Evolutionary conservation across 257 asterid species (phyloP).

Genomic region (Fraxinus cuspidata): DNA sequence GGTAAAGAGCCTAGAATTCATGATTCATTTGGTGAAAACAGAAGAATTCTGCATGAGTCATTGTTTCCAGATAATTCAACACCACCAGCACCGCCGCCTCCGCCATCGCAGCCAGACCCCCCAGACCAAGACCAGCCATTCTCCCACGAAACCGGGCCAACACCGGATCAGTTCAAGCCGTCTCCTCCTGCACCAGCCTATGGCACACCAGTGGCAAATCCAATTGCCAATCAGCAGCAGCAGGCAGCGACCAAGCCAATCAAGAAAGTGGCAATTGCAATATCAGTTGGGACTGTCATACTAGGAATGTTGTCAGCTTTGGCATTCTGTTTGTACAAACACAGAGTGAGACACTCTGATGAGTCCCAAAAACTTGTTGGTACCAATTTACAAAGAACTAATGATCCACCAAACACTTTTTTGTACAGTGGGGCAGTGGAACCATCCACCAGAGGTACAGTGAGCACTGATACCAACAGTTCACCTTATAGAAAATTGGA

Average conservation of each 20-base stretch:
- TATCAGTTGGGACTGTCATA: conserved; percentile 56
- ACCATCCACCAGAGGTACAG: conserved; percentile 57
- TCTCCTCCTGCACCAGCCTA: conserved; percentile 42
- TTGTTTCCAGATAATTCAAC: conserved; percentile 56
- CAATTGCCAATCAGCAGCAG: conserved; percentile 32
- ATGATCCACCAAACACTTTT: conserved; percentile 75
- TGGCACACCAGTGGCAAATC: conserved; percentile 43
- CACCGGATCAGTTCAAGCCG: conserved; percentile 57
- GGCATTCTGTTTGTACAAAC: conserved; percentile 60
- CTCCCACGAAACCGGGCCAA: conserved; percentile 77
- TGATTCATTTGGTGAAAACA: conserved; percentile 32
- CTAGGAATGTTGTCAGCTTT: conserved; percentile 63
- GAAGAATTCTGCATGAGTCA: conserved; percentile 91
- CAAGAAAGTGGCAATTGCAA: conserved; percentile 66
- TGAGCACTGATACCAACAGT: conserved; percentile 33
- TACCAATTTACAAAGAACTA: conserved; percentile 38
- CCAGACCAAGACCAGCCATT: conserved; percentile 83
- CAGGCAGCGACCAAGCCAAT: conserved; percentile 34
- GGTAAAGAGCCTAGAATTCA: conserved; percentile 13
- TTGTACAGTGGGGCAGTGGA: conserved; percentile 92
- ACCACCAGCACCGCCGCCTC: conserved; percentile 49
- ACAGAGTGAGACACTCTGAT: conserved; percentile 41
- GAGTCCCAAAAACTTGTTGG: conserved; percentile 72
- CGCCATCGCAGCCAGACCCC: conserved; percentile 23
- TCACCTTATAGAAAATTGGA: conserved; percentile 78